Evolutionary conservation across 1,284 basidiomycete species (phyloP).

Genomic region (Agroathelia rolfsii): DNA sequence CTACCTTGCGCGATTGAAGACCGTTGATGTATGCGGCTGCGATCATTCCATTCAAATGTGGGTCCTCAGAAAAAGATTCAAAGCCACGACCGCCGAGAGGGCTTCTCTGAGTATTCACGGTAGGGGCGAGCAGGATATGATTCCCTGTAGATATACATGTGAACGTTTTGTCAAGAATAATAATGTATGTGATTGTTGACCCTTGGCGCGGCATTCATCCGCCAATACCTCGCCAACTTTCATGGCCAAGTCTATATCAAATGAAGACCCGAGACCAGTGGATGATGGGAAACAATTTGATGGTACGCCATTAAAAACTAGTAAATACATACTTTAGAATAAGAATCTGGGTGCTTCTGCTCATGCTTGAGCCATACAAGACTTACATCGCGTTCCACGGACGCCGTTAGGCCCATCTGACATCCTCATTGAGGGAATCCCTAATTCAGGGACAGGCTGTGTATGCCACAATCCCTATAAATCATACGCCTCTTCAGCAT

Average conservation of each 20-base stretch:
- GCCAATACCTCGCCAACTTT: slow-evolving; percentile 34
- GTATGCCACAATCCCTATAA: slow-evolving; percentile 42
- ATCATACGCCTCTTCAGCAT: neutral
- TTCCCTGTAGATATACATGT: slow-evolving; percentile 16
- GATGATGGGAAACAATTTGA: slow-evolving; percentile 39
- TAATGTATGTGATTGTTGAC: slow-evolving; percentile 14
- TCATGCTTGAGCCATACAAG: slow-evolving; percentile 3
- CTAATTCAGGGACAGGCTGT: slow-evolving; percentile 30
- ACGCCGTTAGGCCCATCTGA: slow-evolving; percentile 44
- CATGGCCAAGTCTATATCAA: slow-evolving; percentile 34
- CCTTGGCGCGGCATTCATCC: slow-evolving; percentile 35
- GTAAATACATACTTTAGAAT: slow-evolving; percentile 1
- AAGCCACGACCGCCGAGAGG: slow-evolving; percentile 40
- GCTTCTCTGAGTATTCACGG: slow-evolving; percentile 43
- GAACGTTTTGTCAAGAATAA: neutral
- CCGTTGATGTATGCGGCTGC: slow-evolving; percentile 45
- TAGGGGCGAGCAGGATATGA: slow-evolving; percentile 40
- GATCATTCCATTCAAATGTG: slow-evolving; percentile 28
- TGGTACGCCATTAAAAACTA: slow-evolving; percentile 39
- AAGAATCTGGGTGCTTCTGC: slow-evolving; percentile 1
- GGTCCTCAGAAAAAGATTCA: slow-evolving; percentile 44
- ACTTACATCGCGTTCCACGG: slow-evolving; percentile 34
- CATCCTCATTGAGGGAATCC: slow-evolving; percentile 34
- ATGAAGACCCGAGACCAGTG: slow-evolving; percentile 38
- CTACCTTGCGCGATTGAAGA: slow-evolving; percentile 39